Base-by-base conservation (phyloP, 2,329 filamentous ascomycete species). In the Ustilaginoidea virens region DNA sequence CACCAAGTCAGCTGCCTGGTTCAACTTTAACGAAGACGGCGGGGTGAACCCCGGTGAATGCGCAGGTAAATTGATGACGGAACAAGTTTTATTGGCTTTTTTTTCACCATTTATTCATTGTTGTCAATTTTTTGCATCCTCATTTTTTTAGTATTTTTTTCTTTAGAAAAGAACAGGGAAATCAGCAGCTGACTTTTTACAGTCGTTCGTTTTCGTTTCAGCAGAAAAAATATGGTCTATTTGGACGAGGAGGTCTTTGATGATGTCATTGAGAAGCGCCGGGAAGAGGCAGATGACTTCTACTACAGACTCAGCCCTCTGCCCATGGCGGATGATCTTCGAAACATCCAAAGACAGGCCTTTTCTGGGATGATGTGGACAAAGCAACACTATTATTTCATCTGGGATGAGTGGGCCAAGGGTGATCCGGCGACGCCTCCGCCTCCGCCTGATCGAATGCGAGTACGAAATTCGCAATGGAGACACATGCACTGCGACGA, bases 311-410 rank as follows among this genome's bases (percentile, higher is more conserved):
- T 96, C 51, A 94, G 83, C 53, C 87, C 87, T 3, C 64, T 94
- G 22, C 87, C 86, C 3, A 92, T 94, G 78, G 69, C 81, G 0
- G 86, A 96, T 27, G 87, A 96, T 47, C 65, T 94, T 34, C 77
- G 86, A 41, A 94, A 92, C 52, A 90, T 96, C 41, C 90, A 96
- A 56, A 73, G 87, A 41, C 86, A 94, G 52, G 90, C 87, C 4
- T 80, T 94, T 40, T 76, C 86, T 1, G 87, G 90, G 30, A 96
- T 96, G 87, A 78, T 96, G 67, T 96, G 87, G 87, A 92, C 80
- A 37, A 96, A 96, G 53, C 87, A 96, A 52, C 82, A 83, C 56
- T 96, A 96, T 52, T 73, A 92, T 48, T 94, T 96, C 53, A 74
- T 96, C 43, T 94, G 85, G 83, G 86, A 96, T 39, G 80, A 96